phyloP scores from a whole-genome alignment of 1,284 basidiomycete genomes.

The Moesziomyces sp. region DNA sequence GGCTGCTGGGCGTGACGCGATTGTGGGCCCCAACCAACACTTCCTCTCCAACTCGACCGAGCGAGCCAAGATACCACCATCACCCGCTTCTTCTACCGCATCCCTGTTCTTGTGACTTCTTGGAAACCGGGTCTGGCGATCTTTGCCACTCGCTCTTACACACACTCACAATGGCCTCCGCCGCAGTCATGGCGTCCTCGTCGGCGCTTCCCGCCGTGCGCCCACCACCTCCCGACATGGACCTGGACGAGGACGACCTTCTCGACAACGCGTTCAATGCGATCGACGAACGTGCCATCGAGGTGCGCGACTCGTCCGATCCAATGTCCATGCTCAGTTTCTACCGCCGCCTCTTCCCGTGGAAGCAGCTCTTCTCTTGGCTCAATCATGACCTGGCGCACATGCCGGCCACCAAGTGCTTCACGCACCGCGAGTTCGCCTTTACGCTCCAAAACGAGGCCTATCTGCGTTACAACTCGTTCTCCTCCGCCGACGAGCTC shows the following conservation, averaged over 20 bases:
- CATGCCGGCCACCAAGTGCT: constrained; percentile 74
- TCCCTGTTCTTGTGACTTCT: no score
- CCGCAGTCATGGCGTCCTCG: constrained; percentile 35
- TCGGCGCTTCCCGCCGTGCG: constrained; percentile 43
- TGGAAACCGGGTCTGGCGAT: no score
- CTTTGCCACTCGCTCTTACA: no score
- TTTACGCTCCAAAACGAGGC: constrained; percentile 91
- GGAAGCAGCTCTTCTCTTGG: constrained; percentile 93
- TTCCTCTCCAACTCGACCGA: neutral
- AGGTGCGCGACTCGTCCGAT: constrained; percentile 70
- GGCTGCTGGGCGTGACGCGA: neutral
- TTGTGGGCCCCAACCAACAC: neutral
- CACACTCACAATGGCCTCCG: constrained; percentile 42
- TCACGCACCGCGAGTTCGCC: constrained; percentile 87
- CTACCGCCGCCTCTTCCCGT: constrained; percentile 92
- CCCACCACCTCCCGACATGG: constrained; percentile 57
- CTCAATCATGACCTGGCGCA: constrained; percentile 82
- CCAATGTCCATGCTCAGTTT: constrained; percentile 84
- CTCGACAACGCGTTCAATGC: constrained; percentile 48
- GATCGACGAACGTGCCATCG: constrained; percentile 62
- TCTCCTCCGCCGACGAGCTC: constrained; percentile 83
- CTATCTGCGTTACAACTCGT: constrained; percentile 93
- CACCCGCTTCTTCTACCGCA: neutral
- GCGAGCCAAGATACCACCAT: neutral
- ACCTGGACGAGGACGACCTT: constrained; percentile 47